Evolutionary conservation across 2,329 filamentous ascomycete species (phyloP), one percentile per base, ranked within the genome.

Genomic region (Scedosporium dehoogii): DNA sequence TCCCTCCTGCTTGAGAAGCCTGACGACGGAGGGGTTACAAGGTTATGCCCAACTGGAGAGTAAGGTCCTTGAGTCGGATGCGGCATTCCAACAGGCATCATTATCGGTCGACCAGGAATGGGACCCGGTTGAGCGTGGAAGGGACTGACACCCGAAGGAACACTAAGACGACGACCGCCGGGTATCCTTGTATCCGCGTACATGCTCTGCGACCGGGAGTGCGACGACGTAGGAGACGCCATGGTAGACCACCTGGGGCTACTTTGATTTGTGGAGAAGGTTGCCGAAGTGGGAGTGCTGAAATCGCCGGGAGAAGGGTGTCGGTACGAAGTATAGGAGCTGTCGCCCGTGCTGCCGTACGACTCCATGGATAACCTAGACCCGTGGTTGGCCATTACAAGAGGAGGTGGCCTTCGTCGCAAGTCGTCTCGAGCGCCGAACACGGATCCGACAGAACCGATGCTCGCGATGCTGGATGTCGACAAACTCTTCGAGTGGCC

Each of bases 401-500:
- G 78, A 0, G 92, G 90, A 23, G 91, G 86, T 5, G 92, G 92
- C 27, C 90, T 84, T 64, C 89, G 85, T 59, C 91, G 84, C 46
- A 82, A 74, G 63, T 91, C 89, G 55, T 86, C 85, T 33, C 81
- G 78, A n/a, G 82, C 76, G 66, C 83, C 86, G 64, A 88, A 88
- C 58, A 80, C 86, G 0, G 91, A 93, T 27, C 76, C 76, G 12
- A 80, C 72, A 1, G 90, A 92, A 61, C 85, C 77, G 6, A 88
- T 87, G 41, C 89, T 93, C 3, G 85, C 81, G 68, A 97, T 91
- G 73, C 91, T 96, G 0, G 92, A 96, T 2, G 91, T 86, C 0
- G 92, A 97, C 2, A 96, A 77, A 1, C 84, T 85, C 72, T 96
- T 96, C 68, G 88, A 90, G 73, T 97, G 92, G 1, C 92, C 91